Conservation (phyloP, 495 filamentous ascomycete species). For the Xanthoparmelia taractica region DNA sequence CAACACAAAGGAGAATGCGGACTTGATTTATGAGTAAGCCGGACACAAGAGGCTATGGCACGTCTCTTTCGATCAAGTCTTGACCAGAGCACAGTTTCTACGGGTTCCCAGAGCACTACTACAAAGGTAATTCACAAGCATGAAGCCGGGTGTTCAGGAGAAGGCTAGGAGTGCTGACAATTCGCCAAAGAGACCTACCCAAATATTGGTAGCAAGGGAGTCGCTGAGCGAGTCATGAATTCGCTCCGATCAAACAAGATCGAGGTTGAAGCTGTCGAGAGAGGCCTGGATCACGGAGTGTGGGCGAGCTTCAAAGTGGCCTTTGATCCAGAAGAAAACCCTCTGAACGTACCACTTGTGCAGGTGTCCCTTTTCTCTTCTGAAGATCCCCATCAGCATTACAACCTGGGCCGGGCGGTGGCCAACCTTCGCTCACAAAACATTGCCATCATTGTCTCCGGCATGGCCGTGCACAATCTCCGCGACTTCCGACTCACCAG, state of each 20-base stretch:
- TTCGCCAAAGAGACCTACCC: conserved; percentile 52
- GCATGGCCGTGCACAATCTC: conserved; percentile 86
- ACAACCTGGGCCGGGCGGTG: conserved; percentile 62
- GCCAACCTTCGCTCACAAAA: conserved; percentile 60
- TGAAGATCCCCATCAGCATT: conserved; percentile 64
- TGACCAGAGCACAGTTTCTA: conserved; percentile 50
- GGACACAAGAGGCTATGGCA: not conserved
- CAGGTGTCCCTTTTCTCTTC: conserved; percentile 68
- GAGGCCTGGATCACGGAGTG: conserved; percentile 77
- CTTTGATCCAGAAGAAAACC: conserved; percentile 66
- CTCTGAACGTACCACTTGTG: conserved; percentile 68
- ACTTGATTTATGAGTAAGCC: conserved; percentile 73
- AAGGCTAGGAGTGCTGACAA: conserved; percentile 36
- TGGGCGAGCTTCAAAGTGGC: conserved; percentile 64
- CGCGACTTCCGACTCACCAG: conserved; percentile 50
- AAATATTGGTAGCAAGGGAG: conserved; percentile 54
- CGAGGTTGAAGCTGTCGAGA: conserved; percentile 51
- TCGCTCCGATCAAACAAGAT: conserved; percentile 55
- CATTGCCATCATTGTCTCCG: conserved; percentile 66
- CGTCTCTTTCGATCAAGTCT: not conserved
- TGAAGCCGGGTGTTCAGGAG: not conserved
- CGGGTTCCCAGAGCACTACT: conserved; percentile 61
- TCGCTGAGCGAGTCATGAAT: conserved; percentile 60
- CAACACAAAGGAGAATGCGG: conserved; percentile 60
- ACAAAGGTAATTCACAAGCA: conserved; percentile 25